These are phyloP conservation scores for Lactarius sp. DNA, from an alignment of 768 basidiomycete genomes.

Conservation along the genomic window DNA sequence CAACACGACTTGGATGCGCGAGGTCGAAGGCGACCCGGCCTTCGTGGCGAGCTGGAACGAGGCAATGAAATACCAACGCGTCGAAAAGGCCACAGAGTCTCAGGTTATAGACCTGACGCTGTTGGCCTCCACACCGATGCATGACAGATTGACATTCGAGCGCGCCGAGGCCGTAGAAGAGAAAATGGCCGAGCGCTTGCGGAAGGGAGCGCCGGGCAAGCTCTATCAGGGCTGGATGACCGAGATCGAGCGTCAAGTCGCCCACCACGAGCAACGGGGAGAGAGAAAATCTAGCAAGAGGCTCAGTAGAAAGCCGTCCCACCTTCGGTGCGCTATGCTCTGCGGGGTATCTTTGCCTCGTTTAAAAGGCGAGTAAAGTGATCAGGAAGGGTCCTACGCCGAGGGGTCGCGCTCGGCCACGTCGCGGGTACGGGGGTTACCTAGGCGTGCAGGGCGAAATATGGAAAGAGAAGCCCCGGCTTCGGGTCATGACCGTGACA, in stretches of 20 bases:
- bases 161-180: constrained; percentile 18
- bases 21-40: background rate
- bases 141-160: constrained; percentile 22
- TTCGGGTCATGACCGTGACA: too few species aligned
- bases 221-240: constrained; percentile 14
- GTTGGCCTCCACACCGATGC: constrained; percentile 16
- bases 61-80: constrained; percentile 5
- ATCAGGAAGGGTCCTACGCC: background rate
- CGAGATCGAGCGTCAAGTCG: constrained; percentile 1
- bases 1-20: constrained; percentile 25
- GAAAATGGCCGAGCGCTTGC: constrained; percentile 14
- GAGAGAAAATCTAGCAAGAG: background rate
- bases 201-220: background rate
- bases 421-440: background rate
- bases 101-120: constrained; percentile 8
- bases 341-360: background rate
- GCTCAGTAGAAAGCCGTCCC: background rate
- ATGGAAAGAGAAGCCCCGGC: background rate
- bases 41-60: constrained; percentile 16
- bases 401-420: constrained; percentile 6
- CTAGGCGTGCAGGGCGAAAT: background rate
- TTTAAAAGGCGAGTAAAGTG: background rate
- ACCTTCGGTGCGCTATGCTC: background rate
- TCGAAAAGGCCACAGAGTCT: constrained; percentile 6
- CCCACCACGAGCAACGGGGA: background rate